Evolutionary conservation across 352 stramenopile species (phyloP), one percentile per base, ranked within the genome.

Genomic region (Globisporangium recalcitrans): DNA sequence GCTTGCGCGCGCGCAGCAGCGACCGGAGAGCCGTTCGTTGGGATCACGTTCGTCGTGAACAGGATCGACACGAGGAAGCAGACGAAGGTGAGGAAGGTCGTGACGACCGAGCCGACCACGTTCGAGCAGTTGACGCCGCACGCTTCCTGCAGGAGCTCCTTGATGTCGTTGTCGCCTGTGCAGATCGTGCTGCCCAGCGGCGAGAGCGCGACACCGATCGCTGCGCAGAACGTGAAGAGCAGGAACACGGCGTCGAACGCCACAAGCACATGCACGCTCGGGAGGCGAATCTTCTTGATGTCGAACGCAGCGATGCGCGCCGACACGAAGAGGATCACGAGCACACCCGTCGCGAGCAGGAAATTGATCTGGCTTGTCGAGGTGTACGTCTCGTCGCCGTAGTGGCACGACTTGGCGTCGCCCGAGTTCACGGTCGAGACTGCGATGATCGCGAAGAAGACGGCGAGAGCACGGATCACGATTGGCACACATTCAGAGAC

Each of bases 41-140:
- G 60, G 47, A 88, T 74, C 27, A 80, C 65, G 26, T 69, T 67
- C 3, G 70, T 75, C 34, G 72, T 82, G 60, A 87, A 85, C 9
- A 90, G 72, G 2, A 87, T 69, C 46, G 74, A 77, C 38, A 77
- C 47, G 16, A 90, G 52, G 54, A 87, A 81, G 65, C 75, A 79
- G 10, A 82, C 42, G n/a, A 80, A 83, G 1, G 71, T 63, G 38
- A 84, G 36, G 65, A 90, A 90, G 52, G 72, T 85, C 42, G 74
- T 70, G 22, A 77, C 68, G 29, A 87, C 68, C 13, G 78, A 69
- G 19, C 74, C 73, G 27, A 90, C 63, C 27, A 88, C 69, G 57
- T 84, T 78, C 21, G 71, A 74, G 68, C 80, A 90, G 63, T 73
- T 72, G 69, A 90, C 82, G n/a, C 78, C 71, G 61, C 80, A 90